Conservation (phyloP, 2,329 filamentous ascomycete genomes). For the Neofusicoccum ribis region DNA sequence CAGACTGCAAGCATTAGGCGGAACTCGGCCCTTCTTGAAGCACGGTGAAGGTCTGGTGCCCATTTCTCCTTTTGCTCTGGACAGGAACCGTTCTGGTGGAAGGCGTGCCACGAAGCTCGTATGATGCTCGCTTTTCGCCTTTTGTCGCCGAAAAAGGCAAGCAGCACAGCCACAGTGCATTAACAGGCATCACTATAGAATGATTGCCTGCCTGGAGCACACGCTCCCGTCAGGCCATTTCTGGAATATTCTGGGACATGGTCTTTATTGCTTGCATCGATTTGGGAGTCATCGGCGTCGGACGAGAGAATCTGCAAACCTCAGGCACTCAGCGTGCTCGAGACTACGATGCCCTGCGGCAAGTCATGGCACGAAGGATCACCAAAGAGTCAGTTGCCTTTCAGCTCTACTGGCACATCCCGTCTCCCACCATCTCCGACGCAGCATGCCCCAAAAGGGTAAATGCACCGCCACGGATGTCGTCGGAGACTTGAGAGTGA, state of each 20-base stretch:
- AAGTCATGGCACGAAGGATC: constrained; percentile 2
- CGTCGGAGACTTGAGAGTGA: not conserved
- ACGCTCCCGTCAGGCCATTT: not conserved
- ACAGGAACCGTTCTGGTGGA: not conserved
- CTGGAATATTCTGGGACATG: not conserved
- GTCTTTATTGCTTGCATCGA: not conserved
- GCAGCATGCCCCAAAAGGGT: not conserved
- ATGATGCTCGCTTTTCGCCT: not conserved
- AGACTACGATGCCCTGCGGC: not conserved
- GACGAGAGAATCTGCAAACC: not conserved
- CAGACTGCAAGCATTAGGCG: not conserved
- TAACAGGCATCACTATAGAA: not conserved
- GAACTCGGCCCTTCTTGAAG: not conserved
- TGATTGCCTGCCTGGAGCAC: not conserved
- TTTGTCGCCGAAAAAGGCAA: constrained; percentile 9
- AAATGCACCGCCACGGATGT: constrained; percentile 12
- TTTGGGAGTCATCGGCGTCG: too few species aligned
- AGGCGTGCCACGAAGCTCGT: not conserved
- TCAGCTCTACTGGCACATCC: constrained; percentile 6
- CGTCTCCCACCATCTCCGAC: constrained; percentile 9
- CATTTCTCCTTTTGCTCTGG: not conserved
- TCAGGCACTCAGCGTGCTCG: not conserved
- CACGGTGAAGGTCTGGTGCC: not conserved
- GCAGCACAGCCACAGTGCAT: constrained; percentile 11
- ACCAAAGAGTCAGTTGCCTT: not conserved